Conservation (phyloP, 805 yeast species). For the Wickerhamomyces ciferrii region DNA sequence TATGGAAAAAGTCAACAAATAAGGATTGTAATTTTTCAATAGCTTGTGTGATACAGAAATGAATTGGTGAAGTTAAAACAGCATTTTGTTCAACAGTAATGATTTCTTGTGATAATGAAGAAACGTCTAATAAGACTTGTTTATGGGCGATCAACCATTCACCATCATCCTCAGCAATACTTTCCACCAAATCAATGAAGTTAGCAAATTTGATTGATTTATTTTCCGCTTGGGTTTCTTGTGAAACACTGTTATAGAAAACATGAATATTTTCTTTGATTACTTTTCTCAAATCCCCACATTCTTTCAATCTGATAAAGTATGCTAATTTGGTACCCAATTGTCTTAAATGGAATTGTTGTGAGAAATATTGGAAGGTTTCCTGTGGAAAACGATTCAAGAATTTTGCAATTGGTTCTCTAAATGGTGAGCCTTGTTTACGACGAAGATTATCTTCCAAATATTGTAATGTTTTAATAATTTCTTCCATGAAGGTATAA, state of each 20-base stretch:
- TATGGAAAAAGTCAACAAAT: slow-evolving; percentile 32
- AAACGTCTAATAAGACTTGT: slow-evolving; percentile 37
- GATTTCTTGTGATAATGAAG: slow-evolving; percentile 38
- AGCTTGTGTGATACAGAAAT: slow-evolving; percentile 69
- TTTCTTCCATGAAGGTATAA: slow-evolving; percentile 82
- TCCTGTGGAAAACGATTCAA: slow-evolving; percentile 78
- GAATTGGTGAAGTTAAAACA: slow-evolving; percentile 50
- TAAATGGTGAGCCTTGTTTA: slow-evolving; percentile 81
- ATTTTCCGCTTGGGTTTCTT: slow-evolving; percentile 45
- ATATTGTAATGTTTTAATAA: slow-evolving; percentile 67
- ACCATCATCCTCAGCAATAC: slow-evolving; percentile 42
- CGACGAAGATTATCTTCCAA: slow-evolving; percentile 82
- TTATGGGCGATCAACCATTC: slow-evolving; percentile 58
- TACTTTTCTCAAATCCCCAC: slow-evolving; percentile 49
- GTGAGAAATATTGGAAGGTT: slow-evolving; percentile 63
- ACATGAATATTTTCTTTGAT: slow-evolving; percentile 47
- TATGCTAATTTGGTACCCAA: slow-evolving; percentile 62
- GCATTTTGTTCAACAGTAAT: slow-evolving; percentile 33
- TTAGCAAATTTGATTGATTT: slow-evolving; percentile 68
- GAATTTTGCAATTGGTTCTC: slow-evolving; percentile 85
- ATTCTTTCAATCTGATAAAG: slow-evolving; percentile 51
- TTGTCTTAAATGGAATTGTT: slow-evolving; percentile 58
- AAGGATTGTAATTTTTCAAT: slow-evolving; percentile 53
- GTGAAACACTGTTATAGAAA: slow-evolving; percentile 41
- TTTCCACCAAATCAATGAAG: slow-evolving; percentile 56